Conservation (phyloP, 106 monocot species). For the Cymbidium sinense region DNA sequence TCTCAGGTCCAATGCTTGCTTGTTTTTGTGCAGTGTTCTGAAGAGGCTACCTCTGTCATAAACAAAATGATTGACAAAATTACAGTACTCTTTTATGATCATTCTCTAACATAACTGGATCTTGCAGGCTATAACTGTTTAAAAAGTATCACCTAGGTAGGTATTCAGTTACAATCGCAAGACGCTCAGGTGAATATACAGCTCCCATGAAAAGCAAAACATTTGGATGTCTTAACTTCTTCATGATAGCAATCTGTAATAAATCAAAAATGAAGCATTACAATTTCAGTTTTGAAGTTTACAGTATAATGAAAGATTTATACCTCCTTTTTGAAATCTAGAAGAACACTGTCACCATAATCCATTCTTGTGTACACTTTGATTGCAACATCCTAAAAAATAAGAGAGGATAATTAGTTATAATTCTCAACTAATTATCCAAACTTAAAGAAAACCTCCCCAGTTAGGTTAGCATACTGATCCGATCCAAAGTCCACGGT, state of each 20-base stretch:
- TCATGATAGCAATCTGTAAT: slow-evolving; percentile 36
- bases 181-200: slow-evolving; percentile 19
- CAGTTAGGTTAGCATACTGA: slow-evolving; percentile 17
- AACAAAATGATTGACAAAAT: background rate
- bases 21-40: slow-evolving; percentile 21
- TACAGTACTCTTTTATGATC: background rate
- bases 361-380: slow-evolving; percentile 28
- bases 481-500: slow-evolving; percentile 31
- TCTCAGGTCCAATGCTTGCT: slow-evolving; percentile 18
- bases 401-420: background rate
- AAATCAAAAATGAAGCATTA: slow-evolving; percentile 4
- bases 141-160: slow-evolving; percentile 19
- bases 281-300: background rate
- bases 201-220: slow-evolving; percentile 34
- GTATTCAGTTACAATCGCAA: slow-evolving; percentile 27
- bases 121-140: background rate
- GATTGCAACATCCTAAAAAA: slow-evolving; percentile 28
- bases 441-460: background rate
- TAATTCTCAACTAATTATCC: background rate
- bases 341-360: slow-evolving; percentile 14
- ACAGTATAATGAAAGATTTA: background rate
- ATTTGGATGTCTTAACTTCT: slow-evolving; percentile 33
- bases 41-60: slow-evolving; percentile 32
- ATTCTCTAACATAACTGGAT: background rate
- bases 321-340: slow-evolving; percentile 34